phyloP scores from a whole-genome alignment of 176 grass and related monocot genomes.

The Triticum turgidum region DNA sequence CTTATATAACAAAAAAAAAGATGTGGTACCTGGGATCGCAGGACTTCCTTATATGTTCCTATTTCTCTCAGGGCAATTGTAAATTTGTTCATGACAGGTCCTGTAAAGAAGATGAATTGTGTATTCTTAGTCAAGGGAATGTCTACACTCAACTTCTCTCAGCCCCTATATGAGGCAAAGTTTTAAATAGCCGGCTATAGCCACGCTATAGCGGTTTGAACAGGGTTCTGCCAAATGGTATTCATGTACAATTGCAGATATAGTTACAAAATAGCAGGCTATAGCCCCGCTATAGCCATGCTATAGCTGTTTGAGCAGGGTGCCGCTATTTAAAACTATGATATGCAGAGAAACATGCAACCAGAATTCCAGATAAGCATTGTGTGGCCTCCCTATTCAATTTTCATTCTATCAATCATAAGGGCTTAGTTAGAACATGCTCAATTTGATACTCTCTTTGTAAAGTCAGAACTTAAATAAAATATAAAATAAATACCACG shows the following conservation, averaged over 20 bases:
- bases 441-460: not conserved
- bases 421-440: not conserved
- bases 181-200: too few species aligned
- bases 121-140: slow-evolving; percentile 31
- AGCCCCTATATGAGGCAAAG: not conserved
- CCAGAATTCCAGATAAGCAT: not conserved
- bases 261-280: too few species aligned
- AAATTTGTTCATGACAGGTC: slow-evolving; percentile 95
- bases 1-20: slow-evolving; percentile 8
- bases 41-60: slow-evolving; percentile 96
- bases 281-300: too few species aligned
- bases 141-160: not conserved
- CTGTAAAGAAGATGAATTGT: slow-evolving; percentile 48
- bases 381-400: not conserved
- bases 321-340: too few species aligned
- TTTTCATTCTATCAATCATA: not conserved
- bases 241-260: too few species aligned
- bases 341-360: not conserved
- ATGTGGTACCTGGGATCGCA: slow-evolving; percentile 84
- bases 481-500: not conserved
- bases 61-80: slow-evolving; percentile 97
- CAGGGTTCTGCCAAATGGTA: too few species aligned
- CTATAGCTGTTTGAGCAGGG: too few species aligned
- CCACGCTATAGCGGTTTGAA: too few species aligned
- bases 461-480: slow-evolving; percentile 14